Base-by-base conservation (phyloP, 2,329 filamentous ascomycete genomes). In the Chalaropsis thielavioides region DNA sequence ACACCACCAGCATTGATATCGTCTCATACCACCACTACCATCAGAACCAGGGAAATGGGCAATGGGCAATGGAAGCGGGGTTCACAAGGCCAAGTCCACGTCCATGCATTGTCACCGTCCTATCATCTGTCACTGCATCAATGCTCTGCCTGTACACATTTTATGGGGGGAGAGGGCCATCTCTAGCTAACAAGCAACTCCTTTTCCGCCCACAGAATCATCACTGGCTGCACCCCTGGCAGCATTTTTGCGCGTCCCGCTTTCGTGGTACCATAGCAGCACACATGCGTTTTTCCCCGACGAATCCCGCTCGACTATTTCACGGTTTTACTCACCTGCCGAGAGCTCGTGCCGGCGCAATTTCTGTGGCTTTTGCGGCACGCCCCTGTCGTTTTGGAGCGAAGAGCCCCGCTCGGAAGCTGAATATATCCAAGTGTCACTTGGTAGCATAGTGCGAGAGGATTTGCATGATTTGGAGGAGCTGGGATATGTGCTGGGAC, bases 321-420 rank as follows among this genome's bases (percentile, higher is more conserved):
- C 83, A 65, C 82, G 86, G 49, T 79, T 81, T 60, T 91, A 89
- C 73, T 83, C 83, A 10, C 81, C 85, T 24, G 78, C 78, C 1
- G 76, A 78, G 69, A 81, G 82, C 15, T 76, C 81, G 70, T 79
- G 83, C 0, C 84, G 87, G 72, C 84, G 89, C 61, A 83, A 90
- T 69, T 96, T 96, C 75, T 96, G 92, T 75, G 92, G 92, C 27
- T 95, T 88, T 76, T 96, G 92, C 73, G 92, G 92, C 63, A 95
- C 91, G 0, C 88, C 89, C 13, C 77, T 96, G 64, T 87, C 87
- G 0, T 90, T 87, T 70, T 96, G 90, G 90, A 87, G 85, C 59
- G 91, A 95, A 73, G 75, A 83, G 27, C 87, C 88, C 0, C 76
- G 75, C 0, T 79, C 79, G 62, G 89, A 94, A 72, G 86, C 87